Base-by-base conservation (phyloP, 768 basidiomycete species). In the Mycena galericulata region DNA sequence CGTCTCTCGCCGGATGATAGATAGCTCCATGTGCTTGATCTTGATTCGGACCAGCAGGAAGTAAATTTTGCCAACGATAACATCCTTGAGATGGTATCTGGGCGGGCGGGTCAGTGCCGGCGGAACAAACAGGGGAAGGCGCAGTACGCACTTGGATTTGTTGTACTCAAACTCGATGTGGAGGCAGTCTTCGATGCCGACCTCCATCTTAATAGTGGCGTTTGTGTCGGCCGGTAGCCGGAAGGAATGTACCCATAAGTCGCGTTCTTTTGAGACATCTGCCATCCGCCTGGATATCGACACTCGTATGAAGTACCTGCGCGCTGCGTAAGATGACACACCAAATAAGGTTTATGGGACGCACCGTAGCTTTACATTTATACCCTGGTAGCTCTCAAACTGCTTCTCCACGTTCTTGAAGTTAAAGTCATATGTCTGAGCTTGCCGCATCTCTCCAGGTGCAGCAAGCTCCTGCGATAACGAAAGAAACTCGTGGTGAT, bases 321-420 rank as follows among this genome's bases (percentile, higher is more conserved):
- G 29, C 15, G 17, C 30, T 24, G 32, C 14, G 34, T 62, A 45
- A 50, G 65, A 20, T 63, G 45, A 61, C 43, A 40, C 12, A 17
- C 27, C 59, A 30, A 12, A 22, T 36, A n/a, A n/a, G n/a, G n/a
- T n/a, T n/a, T n/a, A n/a, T n/a, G 40, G 3, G 45, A 43, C 90
- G 72, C 71, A 96, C 97, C 97, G 82, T 72, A 99, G 87, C 81
- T 98, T 99, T 65, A 99, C 98, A 74, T 99, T 99, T 77, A 98
- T 99, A 7, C 98, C 98, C 73, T 95, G 92, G 78, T 99, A 99
- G 73, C 93, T 95, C 84, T 99, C 97, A 72, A 94, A 99, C 78
- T 98, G 96, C 84, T 99, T 98, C 89, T 99, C 98, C 43, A 99
- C 94, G 75, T 97, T 99, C 86, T 98, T 98, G 88, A 99, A 99